Conservation (phyloP, 2,329 filamentous ascomycete genomes). For the Raffaelea deltoideospora region DNA sequence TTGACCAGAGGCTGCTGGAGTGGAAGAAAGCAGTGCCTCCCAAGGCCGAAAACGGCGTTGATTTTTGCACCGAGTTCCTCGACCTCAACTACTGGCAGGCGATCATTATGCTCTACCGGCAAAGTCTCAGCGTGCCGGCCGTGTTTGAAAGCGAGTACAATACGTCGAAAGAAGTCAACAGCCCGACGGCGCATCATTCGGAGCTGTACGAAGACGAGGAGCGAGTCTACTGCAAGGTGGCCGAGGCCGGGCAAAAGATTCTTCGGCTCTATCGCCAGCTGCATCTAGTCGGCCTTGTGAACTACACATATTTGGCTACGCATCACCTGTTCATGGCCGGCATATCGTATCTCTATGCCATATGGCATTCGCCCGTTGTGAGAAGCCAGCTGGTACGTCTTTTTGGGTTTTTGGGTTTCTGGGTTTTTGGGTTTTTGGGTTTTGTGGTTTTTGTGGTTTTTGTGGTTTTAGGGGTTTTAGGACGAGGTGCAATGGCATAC, state of each 20-base stretch:
- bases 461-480: too few species aligned
- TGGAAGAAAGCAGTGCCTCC: constrained; percentile 78
- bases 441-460: too few species aligned
- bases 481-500: too few species aligned
- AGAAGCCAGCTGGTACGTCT: constrained; percentile 64
- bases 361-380: constrained; percentile 89
- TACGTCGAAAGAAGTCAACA: constrained; percentile 48
- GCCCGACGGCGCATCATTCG: constrained; percentile 42
- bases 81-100: constrained; percentile 98
- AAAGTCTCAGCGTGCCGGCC: constrained; percentile 73
- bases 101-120: constrained; percentile 87
- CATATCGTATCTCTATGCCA: constrained; percentile 89
- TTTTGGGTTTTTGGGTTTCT: not conserved
- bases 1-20: constrained; percentile 66
- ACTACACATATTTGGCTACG: constrained; percentile 90
- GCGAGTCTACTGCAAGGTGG: constrained; percentile 82
- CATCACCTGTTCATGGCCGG: constrained; percentile 97
- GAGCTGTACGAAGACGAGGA: constrained; percentile 73
- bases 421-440: too few species aligned
- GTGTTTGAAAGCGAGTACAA: constrained; percentile 69
- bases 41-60: constrained; percentile 66
- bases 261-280: constrained; percentile 80
- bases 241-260: constrained; percentile 87
- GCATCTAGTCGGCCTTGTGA: constrained; percentile 76
- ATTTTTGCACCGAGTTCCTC: constrained; percentile 77